Evolutionary conservation across 73 alveolate species (phyloP), one percentile per base, ranked within the genome.

Genomic region (Uronychia setigera): DNA sequence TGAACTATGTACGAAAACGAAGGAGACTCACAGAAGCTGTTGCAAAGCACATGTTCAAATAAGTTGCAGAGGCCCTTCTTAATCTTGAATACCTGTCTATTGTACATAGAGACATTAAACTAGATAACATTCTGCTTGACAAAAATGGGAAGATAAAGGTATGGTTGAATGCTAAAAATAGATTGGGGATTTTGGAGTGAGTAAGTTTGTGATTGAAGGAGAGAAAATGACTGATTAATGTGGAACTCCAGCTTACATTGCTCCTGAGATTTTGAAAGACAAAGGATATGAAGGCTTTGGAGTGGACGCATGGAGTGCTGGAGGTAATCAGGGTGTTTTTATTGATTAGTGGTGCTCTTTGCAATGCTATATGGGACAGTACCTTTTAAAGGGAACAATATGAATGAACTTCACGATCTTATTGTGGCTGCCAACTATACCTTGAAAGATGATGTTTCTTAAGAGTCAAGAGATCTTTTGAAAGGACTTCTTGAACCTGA

Each of bases 221-320:
- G 79, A 67, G 33, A 67, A n/a, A 67, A 67, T 67, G 30, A 67
- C 79, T 67, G 79, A 67, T 29, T 29, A 67, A 26, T 67, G 99
- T 78, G 99, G 99, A 29, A 98, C 99, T 0, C 99, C 99, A 0
- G 99, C 99, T 29, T 98, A 97, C 92, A 94, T 98, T 26, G 99
- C 99, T 1, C 99, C 99, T 29, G 99, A 98, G 92, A 96, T 98
- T 29, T 93, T 98, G 33, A 95, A 88, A 85, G 97, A 97, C 80
- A 83, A 91, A 83, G 99, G 99, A 31, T 98, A 98, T 82, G 99
- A 96, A 57, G 99, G 99, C 19, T 96, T 94, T 29, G 97, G 94
- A 13, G 98, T 98, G 25, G 99, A 98, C 84, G 76, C 97, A 0
- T 98, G 99, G 99, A 94, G 99, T 60, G 93, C 98, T 30, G 99